Evolutionary conservation across 139 green algal genomes (phyloP), one percentile per base, ranked within the genome.

Genomic region (Picochlorum sp.): DNA sequence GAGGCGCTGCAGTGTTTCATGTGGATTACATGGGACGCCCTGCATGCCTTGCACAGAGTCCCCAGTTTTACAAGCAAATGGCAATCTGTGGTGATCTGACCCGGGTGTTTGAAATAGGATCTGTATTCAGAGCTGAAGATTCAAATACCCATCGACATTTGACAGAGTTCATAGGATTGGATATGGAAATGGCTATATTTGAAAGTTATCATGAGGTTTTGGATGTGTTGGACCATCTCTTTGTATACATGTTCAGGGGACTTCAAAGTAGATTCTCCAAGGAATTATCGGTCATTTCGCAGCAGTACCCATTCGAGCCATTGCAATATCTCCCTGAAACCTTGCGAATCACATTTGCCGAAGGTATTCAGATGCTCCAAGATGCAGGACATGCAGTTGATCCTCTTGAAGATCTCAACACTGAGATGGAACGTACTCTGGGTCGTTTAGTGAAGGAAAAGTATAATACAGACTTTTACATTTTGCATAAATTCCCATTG

Each of bases 41-140:
- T 28, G 94, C 82, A 45, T 99, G 94, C 81, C 79, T 99, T 47
- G 94, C 94, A 45, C 92, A 96, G 75, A 88, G 74, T 2, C 92
- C 92, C 49, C 92, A 98, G 80, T 83, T 98, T 61, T 96, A 96
- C 79, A 98, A 98, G 4, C 92, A 98, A 83, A 98, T 98, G 92
- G 89, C 90, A 45, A 94, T 99, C 73, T 90, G 76, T 49, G 81
- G 85, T 1, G 94, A 98, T 85, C 81, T 95, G 49, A 83, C 83
- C 5, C 68, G 85, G 6, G 92, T 99, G 26, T 98, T 97, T 74
- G 94, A 99, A 76, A 87, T 98, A 38, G 92, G 89, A 10, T 91
- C 94, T 1, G 92, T 98, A 45, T 99, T 99, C 79, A 82, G 87
- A 31, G 92, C 92, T 10, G 92, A 99, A 76, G 88, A 96, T 37